A percentile compares a stretch with the other conserved stretches of the same genome.
phyloP scores from a whole-genome alignment of 2,329 filamentous ascomycete genomes.

The Aspergillus cejpii region DNA sequence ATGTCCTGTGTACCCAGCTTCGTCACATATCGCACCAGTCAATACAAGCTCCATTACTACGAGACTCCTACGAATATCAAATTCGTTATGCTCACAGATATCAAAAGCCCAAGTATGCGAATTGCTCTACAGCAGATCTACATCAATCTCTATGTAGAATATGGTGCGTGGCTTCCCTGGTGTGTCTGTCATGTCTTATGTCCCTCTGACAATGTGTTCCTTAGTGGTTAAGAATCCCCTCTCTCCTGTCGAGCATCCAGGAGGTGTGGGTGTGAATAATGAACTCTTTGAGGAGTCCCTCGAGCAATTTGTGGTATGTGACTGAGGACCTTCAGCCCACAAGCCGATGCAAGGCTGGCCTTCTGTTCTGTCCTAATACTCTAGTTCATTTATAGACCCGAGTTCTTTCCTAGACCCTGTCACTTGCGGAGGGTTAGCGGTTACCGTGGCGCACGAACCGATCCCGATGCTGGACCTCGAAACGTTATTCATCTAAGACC shows the following conservation, averaged over 20 bases:
- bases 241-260: slow-evolving; percentile 55
- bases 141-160: slow-evolving; percentile 96
- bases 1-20: slow-evolving; percentile 52
- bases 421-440: not conserved
- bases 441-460: not conserved
- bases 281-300: slow-evolving; percentile 58
- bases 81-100: slow-evolving; percentile 94
- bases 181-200: slow-evolving; percentile 8
- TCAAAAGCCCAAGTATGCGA: slow-evolving; percentile 78
- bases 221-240: slow-evolving; percentile 60
- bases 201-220: slow-evolving; percentile 1
- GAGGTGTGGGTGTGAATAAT: slow-evolving; percentile 57
- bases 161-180: slow-evolving; percentile 50
- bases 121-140: slow-evolving; percentile 97
- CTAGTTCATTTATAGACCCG: slow-evolving; percentile 27
- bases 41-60: slow-evolving; percentile 99
- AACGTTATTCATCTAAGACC: too few species aligned
- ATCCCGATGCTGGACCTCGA: not conserved
- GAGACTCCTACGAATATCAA: slow-evolving; percentile 94
- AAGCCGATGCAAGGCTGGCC: not conserved
- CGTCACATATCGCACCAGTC: slow-evolving; percentile 82
- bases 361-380: not conserved
- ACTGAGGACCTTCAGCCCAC: not conserved
- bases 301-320: slow-evolving; percentile 46
- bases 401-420: slow-evolving; percentile 24